Percentiles rank a stretch among this genome's conserved stretches.
Evolutionary conservation across 1,284 basidiomycete genomes (phyloP).

Genomic region (Filobasidium uniguttulatum): DNA sequence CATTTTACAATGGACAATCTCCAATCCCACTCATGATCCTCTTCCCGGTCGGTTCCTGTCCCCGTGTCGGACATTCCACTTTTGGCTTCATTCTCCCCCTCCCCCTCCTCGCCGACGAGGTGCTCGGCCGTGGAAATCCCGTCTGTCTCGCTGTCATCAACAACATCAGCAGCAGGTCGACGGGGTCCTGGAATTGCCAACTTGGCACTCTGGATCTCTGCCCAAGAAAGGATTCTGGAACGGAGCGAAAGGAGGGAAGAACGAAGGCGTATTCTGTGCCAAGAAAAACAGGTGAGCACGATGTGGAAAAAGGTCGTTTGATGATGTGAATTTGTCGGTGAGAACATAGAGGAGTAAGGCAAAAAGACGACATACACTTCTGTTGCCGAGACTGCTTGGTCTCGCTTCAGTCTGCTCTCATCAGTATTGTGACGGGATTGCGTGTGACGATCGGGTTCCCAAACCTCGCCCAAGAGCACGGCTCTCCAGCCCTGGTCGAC

Average conservation of each 20-base stretch:
- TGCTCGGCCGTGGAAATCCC: not conserved
- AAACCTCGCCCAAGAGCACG: not conserved
- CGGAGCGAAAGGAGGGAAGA: slow-evolving; percentile 1
- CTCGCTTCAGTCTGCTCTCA: not conserved
- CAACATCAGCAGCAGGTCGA: too few relatives aligned
- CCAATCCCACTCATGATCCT: too few relatives aligned
- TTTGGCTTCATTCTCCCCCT: not conserved
- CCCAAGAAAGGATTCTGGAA: not conserved
- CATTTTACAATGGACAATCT: too few relatives aligned
- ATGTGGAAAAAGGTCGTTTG: too few relatives aligned
- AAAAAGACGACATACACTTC: not conserved
- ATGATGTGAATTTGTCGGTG: too few relatives aligned
- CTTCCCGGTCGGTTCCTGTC: too few relatives aligned
- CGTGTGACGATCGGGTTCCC: too few relatives aligned
- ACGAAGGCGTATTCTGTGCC: not conserved
- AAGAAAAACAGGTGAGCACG: too few relatives aligned
- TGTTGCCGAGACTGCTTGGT: not conserved
- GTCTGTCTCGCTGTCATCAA: not conserved
- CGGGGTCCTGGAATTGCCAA: not conserved
- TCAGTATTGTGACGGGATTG: too few relatives aligned
- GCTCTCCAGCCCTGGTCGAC: not conserved
- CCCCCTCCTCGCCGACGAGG: not conserved
- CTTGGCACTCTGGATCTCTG: not conserved
- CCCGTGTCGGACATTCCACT: too few relatives aligned
- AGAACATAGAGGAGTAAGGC: too few relatives aligned